Evolutionary conservation across 2,329 filamentous ascomycete genomes (phyloP), one percentile per base, ranked within the genome.

Genomic region (Colletotrichum truncatum): DNA sequence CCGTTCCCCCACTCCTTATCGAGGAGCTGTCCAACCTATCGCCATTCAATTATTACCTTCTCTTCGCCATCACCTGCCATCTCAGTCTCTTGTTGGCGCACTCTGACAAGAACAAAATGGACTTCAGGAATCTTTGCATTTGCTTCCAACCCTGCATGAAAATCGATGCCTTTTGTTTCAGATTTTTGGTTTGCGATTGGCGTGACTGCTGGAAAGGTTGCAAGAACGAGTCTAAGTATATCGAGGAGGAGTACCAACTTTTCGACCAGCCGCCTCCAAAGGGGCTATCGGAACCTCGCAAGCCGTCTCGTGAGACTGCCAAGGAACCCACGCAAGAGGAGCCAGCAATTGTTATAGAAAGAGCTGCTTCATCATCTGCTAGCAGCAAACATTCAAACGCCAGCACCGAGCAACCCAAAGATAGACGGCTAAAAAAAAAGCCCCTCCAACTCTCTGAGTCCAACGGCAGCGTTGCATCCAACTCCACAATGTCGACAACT

Each of bases 61-160:
- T 98, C 6, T 98, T 98, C 76, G 95, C 95, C 72, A 97, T 98
- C 71, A 98, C 95, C 32, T 98, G 95, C 78, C 95, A 98, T 73
- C 89, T 98, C 51, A 97, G 94, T 72, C 86, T 98, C 25, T 86
- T 98, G 9, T 89, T 97, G 71, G 94, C 93, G 1, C 95, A 97
- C 77, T 92, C 94, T 23, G 93, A 97, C 69, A 94, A 95, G 82
- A 98, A 98, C 86, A 97, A 97, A 82, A 98, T 98, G 95, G 93
- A 97, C 75, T 97, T 95, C 75, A 90, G 93, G 74, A 98, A 98
- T 70, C 83, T 98, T 23, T 97, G 94, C 80, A 97, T 98, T 71
- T 98, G 95, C 81, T 98, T 98, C 78, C 94, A 97, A 78, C 95
- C 95, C 4, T 97, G 94, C 78, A 93, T 98, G 87, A 97, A 95